Evolutionary conservation across 306 rosid species (phyloP).

Genomic region (Trifolium repens): DNA sequence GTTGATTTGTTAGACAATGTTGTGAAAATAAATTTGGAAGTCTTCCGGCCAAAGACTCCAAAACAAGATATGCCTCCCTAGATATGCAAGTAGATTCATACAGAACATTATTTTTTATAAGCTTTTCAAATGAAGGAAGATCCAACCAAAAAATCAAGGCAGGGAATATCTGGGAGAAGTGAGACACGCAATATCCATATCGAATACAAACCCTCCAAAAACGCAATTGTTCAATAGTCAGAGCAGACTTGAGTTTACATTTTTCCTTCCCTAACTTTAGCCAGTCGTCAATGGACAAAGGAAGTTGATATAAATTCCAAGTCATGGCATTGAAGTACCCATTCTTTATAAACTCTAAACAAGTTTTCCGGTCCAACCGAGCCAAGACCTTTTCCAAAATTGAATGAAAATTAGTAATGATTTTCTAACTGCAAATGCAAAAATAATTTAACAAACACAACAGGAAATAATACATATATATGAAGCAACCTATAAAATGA

Average conservation of each 20-base stretch:
- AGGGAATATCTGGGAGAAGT: conserved; percentile 76
- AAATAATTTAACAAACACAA: conserved; percentile 17
- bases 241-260: conserved; percentile 73
- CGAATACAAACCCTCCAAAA: conserved; percentile 94
- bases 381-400: conserved; percentile 72
- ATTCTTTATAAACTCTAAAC: conserved; percentile 64
- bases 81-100: conserved; percentile 73
- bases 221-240: conserved; percentile 82
- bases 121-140: conserved; percentile 71
- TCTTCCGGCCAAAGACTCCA: conserved; percentile 79
- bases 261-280: conserved; percentile 71
- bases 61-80: conserved; percentile 77
- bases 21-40: conserved; percentile 78
- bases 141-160: conserved; percentile 84
- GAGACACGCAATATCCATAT: conserved; percentile 79
- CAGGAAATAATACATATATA: conserved; percentile 27
- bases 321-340: conserved; percentile 78
- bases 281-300: conserved; percentile 81
- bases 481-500: conserved; percentile 35
- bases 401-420: conserved; percentile 45
- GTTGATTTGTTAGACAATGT: conserved; percentile 49
- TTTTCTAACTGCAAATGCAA: conserved; percentile 32
- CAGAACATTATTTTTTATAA: conserved; percentile 57
- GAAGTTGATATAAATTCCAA: conserved; percentile 70
- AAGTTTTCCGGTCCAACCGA: conserved; percentile 59